Evolutionary conservation across 768 basidiomycete genomes (phyloP), one percentile per base, ranked within the genome.

Genomic region (Lyophyllum semitale): DNA sequence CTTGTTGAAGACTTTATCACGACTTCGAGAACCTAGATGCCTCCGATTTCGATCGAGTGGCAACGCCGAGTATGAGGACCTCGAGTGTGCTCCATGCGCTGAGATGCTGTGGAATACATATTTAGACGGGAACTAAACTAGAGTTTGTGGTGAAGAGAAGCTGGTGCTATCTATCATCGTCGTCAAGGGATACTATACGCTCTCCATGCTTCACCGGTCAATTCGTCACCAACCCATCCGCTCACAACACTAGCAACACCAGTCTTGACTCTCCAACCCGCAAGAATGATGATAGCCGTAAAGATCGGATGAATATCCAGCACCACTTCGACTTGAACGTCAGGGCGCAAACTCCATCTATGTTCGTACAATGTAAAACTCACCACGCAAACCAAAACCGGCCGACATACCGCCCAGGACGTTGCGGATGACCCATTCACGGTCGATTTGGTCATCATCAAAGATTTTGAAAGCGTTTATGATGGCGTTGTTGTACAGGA

Each of bases 381-480:
- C 62, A 92, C 91, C 89, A 64, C 91, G 82, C 50, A 94, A 68
- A 0, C 91, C 92, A 67, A 93, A 94, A 1, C 92, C 92, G 29
- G 91, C 88, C 11, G 91, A 87, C 84, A 94, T 87, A 0, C 92
- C 92, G 11, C 92, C 92, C 1, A 94, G 74, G 9, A 93, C 76
- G 60, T 94, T 93, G 23, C 92, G 79, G 4, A 93, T 84, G 6
- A 92, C 74, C 92, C 92, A 94, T 63, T 89, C 89, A 7, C 89
- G 82, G 66, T 93, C 89, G 1, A 93, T 70, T 27, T 80, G 83
- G 58, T 87, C 85, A 48, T 91, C 89, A 58, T 89, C 87, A 49
- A 91, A 75, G 2, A 88, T 61, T 54, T 81, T 74, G 42, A 87
- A 75, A 2, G 77, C 75, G n/a, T 65, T 49, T 8, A 70, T 56